These are phyloP conservation scores for Gigaspora rosea DNA, from an alignment of 192 early-diverging fungal species.

Conservation along the genomic window DNA sequence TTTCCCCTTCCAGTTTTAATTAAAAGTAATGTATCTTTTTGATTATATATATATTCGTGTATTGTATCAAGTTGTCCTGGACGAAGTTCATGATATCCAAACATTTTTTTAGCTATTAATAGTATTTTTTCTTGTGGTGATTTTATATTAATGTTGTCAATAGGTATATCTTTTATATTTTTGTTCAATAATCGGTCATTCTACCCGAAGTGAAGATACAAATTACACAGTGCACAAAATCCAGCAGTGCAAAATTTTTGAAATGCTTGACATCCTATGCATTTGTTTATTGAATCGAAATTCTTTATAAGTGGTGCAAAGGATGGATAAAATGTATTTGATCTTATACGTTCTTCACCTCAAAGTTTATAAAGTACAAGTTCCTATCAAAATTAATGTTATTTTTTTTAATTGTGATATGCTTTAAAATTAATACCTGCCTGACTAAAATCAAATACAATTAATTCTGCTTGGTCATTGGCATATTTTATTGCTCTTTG, in stretches of 20 bases:
- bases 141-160: not conserved
- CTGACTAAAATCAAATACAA: not conserved
- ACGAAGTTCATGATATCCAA: not conserved
- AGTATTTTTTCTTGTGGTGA: not conserved
- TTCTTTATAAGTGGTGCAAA: not conserved
- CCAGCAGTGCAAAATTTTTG: not conserved
- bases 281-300: conserved; percentile 13
- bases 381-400: conserved; percentile 7
- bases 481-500: not conserved
- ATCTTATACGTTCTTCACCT: not conserved
- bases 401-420: not conserved
- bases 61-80: not conserved
- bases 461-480: not conserved
- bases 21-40: conserved; percentile 13
- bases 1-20: conserved; percentile 6
- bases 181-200: not conserved
- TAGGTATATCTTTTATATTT: not conserved
- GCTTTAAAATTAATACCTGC: not conserved
- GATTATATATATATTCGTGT: not conserved
- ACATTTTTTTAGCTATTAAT: not conserved
- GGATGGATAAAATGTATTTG: not conserved
- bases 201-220: not conserved
- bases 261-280: not conserved
- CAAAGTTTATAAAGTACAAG: not conserved
- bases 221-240: not conserved